These are phyloP conservation scores for Boletus sensibilis DNA, from an alignment of 768 basidiomycete genomes.

Conservation along the genomic window DNA sequence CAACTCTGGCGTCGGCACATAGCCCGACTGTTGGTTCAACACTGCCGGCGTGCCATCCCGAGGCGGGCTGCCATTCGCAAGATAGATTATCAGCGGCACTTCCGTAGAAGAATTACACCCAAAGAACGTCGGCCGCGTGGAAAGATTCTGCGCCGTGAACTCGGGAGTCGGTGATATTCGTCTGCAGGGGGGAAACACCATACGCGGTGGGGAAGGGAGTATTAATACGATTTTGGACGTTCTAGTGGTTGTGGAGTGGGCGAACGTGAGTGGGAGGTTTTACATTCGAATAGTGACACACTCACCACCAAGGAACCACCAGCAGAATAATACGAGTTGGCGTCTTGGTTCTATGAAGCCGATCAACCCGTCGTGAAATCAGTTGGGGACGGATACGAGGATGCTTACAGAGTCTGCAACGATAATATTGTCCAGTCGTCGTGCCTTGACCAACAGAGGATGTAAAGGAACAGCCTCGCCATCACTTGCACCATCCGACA, in stretches of 20 bases:
- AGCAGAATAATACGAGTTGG: no score
- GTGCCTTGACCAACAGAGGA: no score
- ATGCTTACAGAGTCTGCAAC: no score
- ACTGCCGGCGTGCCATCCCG: background rate
- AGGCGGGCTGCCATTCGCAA: background rate
- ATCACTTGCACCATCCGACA: no score
- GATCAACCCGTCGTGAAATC: no score
- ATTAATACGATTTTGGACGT: background rate
- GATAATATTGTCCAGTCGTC: no score
- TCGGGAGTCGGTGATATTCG: background rate
- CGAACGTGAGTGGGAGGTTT: no score
- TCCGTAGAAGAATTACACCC: background rate
- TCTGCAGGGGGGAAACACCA: background rate
- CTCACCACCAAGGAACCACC: no score
- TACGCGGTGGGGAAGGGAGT: background rate
- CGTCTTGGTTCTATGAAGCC: no score
- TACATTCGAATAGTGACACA: no score
- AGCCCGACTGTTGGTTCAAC: background rate
- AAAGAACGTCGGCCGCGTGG: background rate
- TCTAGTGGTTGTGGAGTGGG: background rate
- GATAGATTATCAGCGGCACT: background rate
- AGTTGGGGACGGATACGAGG: no score
- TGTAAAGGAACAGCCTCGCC: no score
- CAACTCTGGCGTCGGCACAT: constrained; percentile 29
- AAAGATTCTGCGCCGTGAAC: background rate